Conservation (phyloP, 192 early-diverging fungal genomes). For the Backusella tarrabulga region DNA sequence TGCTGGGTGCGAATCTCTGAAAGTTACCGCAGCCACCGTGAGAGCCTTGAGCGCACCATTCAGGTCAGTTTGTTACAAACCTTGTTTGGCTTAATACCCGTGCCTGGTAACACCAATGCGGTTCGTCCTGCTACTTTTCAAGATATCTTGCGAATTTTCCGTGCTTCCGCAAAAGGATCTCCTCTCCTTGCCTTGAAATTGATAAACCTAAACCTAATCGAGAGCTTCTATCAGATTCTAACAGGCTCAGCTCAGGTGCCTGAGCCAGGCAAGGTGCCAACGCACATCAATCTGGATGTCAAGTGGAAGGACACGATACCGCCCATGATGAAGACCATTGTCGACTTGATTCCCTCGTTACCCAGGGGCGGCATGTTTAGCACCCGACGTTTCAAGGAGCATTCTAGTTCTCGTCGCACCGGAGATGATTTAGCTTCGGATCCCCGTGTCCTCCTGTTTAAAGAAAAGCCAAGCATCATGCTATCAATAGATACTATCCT, state of each 20-base stretch:
- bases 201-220: constrained; percentile 42
- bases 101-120: constrained; percentile 38
- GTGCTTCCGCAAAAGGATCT: constrained; percentile 54
- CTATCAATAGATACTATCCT: constrained; percentile 46
- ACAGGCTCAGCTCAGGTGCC: constrained; percentile 35
- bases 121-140: constrained; percentile 48
- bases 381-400: constrained; percentile 23
- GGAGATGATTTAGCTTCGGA: constrained; percentile 16
- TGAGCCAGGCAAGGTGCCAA: constrained; percentile 13
- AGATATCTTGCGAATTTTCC: constrained; percentile 54
- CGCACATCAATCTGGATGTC: constrained; percentile 22
- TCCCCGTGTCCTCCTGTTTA: constrained; percentile 36
- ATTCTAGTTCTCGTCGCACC: constrained; percentile 21
- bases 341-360: constrained; percentile 58
- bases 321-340: constrained; percentile 51
- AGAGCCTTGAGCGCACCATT: constrained; percentile 58
- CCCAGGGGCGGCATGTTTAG: constrained; percentile 41
- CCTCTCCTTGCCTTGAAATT: constrained; percentile 42
- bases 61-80: constrained; percentile 53
- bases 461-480: constrained; percentile 35
- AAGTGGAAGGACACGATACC: constrained; percentile 30
- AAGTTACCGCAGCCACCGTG: constrained; percentile 54
- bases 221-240: constrained; percentile 43
- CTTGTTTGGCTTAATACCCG: constrained; percentile 55
- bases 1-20: constrained; percentile 64